Evolutionary conservation across 495 filamentous ascomycete genomes (phyloP).

Genomic region (Talaromyces adpressus): DNA sequence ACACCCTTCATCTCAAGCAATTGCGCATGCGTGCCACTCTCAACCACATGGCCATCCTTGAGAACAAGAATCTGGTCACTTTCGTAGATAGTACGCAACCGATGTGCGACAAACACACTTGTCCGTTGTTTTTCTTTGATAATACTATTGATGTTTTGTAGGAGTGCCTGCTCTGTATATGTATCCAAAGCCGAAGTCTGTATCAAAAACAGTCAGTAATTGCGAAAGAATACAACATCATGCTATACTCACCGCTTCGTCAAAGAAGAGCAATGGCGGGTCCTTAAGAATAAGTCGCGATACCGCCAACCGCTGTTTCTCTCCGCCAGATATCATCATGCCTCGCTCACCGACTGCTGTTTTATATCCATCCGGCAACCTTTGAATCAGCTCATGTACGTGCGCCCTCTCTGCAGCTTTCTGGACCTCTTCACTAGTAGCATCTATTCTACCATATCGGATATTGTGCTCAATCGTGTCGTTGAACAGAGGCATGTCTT

Average conservation of each 20-base stretch:
- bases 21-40: slow-evolving; percentile 78
- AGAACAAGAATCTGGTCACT: slow-evolving; percentile 92
- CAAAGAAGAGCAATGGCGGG: slow-evolving; percentile 89
- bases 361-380: slow-evolving; percentile 76
- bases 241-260: slow-evolving; percentile 65
- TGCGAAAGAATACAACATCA: not conserved
- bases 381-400: slow-evolving; percentile 74
- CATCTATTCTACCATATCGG: slow-evolving; percentile 82
- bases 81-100: slow-evolving; percentile 88
- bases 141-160: slow-evolving; percentile 92
- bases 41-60: slow-evolving; percentile 72
- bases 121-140: slow-evolving; percentile 82
- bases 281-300: slow-evolving; percentile 85
- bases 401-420: slow-evolving; percentile 73
- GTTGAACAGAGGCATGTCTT: slow-evolving; percentile 96
- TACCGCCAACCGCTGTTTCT: slow-evolving; percentile 91
- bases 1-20: slow-evolving; percentile 73
- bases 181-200: slow-evolving; percentile 90
- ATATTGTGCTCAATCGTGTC: slow-evolving; percentile 94
- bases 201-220: not conserved
- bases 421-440: slow-evolving; percentile 62
- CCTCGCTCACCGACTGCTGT: slow-evolving; percentile 94
- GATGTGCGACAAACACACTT: slow-evolving; percentile 89
- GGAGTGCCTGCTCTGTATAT: slow-evolving; percentile 85
- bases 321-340: slow-evolving; percentile 97